phyloP scores from a whole-genome alignment of 2,329 filamentous ascomycete genomes.

The Scopulariopsis brevicaulis region DNA sequence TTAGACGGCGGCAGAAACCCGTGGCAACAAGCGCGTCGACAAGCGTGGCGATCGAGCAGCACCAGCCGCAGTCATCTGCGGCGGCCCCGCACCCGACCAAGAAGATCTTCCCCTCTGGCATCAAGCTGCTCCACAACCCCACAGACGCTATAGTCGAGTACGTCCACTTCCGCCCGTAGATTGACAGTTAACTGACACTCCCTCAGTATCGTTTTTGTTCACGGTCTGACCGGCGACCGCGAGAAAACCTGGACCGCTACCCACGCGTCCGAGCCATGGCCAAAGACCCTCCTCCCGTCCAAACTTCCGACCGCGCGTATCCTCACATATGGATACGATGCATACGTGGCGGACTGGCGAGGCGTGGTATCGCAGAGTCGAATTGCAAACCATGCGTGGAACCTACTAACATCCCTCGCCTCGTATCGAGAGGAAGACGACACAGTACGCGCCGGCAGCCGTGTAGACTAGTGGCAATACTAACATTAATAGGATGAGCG shows the following conservation, averaged over 20 bases:
- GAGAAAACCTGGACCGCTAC: too few species aligned
- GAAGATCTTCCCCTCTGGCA: neutral
- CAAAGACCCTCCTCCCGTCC: neutral
- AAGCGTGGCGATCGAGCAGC: too few species aligned
- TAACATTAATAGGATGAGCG: slow-evolving; percentile 9
- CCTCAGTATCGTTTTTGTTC: slow-evolving; percentile 54
- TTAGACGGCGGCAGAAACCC: too few species aligned
- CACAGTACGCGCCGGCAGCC: slow-evolving; percentile 9
- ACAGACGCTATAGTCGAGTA: neutral
- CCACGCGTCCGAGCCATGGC: slow-evolving; percentile 9
- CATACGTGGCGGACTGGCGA: slow-evolving; percentile 13
- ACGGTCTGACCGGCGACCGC: slow-evolving; percentile 58
- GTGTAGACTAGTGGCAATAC: neutral
- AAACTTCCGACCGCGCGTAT: neutral
- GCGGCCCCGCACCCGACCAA: too few species aligned
- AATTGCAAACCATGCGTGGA: slow-evolving; percentile 16
- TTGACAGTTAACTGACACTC: neutral
- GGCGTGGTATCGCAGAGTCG: slow-evolving; percentile 14
- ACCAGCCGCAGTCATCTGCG: too few species aligned
- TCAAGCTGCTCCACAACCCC: neutral
- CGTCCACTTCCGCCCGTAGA: neutral
- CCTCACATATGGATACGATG: slow-evolving; percentile 11
- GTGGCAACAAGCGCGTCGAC: too few species aligned
- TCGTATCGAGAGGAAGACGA: slow-evolving; percentile 13
- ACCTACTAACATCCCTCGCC: slow-evolving; percentile 15